Conservation (phyloP, 2,329 filamentous ascomycete species). For the Sarocladiaceae sp. region DNA sequence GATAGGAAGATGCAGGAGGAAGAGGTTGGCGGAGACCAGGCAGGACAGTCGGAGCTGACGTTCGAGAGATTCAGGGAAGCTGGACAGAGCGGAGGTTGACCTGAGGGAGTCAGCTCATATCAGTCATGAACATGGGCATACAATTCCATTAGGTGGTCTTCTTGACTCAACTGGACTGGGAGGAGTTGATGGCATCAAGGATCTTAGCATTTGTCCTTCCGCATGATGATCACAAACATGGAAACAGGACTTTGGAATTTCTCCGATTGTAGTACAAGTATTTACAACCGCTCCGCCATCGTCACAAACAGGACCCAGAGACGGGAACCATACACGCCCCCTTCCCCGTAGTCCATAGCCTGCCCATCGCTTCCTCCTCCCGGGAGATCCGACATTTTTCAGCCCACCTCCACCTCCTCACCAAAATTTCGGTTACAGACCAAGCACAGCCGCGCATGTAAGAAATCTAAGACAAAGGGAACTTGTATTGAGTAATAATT, state of each 20-base stretch:
- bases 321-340: neutral
- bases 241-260: conserved; percentile 21
- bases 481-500: neutral
- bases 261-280: conserved; percentile 36
- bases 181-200: no score
- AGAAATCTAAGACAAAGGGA: conserved; percentile 14
- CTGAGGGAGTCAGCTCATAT: no score
- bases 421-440: neutral
- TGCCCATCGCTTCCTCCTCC: no score
- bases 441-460: conserved; percentile 4
- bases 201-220: no score
- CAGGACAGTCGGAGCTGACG: conserved; percentile 10
- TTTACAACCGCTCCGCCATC: conserved; percentile 27
- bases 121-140: no score
- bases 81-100: conserved; percentile 40
- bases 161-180: no score
- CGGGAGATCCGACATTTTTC: neutral
- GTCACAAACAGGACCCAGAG: neutral
- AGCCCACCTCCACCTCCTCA: neutral
- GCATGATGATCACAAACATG: no score
- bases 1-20: conserved; percentile 63
- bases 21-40: conserved; percentile 25
- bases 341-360: no score
- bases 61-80: conserved; percentile 41
- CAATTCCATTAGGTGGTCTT: no score